Evolutionary conservation across 78 protist genomes (phyloP).

Genomic region (Parvularia atlantis): DNA sequence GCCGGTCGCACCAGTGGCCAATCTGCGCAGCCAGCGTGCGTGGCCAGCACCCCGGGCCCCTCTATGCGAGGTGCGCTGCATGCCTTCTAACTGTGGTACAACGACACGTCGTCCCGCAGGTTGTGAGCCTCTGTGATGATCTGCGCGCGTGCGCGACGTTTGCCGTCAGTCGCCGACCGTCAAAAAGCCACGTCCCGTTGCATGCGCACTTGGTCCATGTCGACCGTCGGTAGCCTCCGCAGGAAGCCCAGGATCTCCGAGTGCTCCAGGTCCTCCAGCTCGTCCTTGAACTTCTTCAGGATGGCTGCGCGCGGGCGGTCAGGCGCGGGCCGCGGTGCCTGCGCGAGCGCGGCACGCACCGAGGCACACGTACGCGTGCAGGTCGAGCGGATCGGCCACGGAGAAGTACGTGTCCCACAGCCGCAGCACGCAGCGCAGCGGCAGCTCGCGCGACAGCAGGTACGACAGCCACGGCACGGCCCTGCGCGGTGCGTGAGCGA

Average conservation of each 20-base stretch:
- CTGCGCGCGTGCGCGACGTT: no score
- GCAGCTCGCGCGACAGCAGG: constrained; percentile 12
- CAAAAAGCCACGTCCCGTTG: no score
- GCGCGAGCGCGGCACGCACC: no score
- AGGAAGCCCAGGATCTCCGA: constrained; percentile 38
- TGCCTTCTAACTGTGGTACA: no score
- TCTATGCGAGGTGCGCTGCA: no score
- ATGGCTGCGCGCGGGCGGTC: constrained; percentile 1
- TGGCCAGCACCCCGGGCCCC: no score
- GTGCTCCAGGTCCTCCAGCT: constrained; percentile 40
- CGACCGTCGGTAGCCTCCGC: constrained; percentile 46
- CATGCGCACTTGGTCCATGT: constrained; percentile 51
- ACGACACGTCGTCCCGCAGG: no score
- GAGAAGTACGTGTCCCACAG: constrained; percentile 56
- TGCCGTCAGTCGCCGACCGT: no score
- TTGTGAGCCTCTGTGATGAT: no score
- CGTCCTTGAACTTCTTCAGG: constrained; percentile 36
- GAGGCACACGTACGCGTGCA: constrained; percentile 41
- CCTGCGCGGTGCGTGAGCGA: constrained; percentile 5
- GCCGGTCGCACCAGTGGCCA: no score
- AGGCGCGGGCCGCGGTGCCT: neutral
- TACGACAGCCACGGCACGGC: neutral
- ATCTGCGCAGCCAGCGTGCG: no score
- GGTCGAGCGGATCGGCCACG: constrained; percentile 26
- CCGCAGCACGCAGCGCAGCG: constrained; percentile 45